Conservation (phyloP, 768 basidiomycete genomes). For the Heimioporus sp. region DNA sequence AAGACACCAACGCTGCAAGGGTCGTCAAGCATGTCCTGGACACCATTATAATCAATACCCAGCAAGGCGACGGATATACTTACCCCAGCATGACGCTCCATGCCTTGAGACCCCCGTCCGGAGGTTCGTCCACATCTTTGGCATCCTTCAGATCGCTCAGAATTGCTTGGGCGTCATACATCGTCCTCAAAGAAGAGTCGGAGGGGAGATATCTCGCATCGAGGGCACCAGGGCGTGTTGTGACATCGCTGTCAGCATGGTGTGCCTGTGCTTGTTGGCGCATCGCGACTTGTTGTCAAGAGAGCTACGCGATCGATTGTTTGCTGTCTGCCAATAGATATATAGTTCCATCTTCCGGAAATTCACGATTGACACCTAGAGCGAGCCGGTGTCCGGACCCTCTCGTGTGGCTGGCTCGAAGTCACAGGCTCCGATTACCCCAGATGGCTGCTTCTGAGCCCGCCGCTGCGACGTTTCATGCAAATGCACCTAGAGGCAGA, state of each 20-base stretch:
- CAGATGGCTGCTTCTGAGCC: no score
- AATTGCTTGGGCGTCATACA: conserved; percentile 4
- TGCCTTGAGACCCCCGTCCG: conserved; percentile 29
- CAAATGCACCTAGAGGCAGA: no score
- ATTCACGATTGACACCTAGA: no score
- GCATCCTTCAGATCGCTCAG: not conserved
- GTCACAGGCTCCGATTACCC: no score
- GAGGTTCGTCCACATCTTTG: conserved; percentile 17
- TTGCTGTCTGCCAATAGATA: no score
- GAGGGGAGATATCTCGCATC: not conserved
- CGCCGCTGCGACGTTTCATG: no score
- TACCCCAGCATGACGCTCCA: conserved; percentile 29
- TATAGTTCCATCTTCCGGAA: no score
- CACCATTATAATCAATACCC: conserved; percentile 1
- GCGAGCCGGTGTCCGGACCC: no score
- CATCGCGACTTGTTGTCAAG: no score
- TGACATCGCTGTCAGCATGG: not conserved
- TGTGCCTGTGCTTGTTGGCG: not conserved
- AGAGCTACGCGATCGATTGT: no score
- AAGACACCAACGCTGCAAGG: conserved; percentile 39
- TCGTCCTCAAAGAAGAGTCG: not conserved
- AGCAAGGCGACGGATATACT: not conserved
- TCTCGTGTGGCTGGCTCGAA: no score
- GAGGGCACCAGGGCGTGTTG: not conserved
- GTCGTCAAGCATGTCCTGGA: conserved; percentile 24